Evolutionary conservation across 2,329 filamentous ascomycete genomes (phyloP).

Genomic region (Alternaria angustiovoidea): DNA sequence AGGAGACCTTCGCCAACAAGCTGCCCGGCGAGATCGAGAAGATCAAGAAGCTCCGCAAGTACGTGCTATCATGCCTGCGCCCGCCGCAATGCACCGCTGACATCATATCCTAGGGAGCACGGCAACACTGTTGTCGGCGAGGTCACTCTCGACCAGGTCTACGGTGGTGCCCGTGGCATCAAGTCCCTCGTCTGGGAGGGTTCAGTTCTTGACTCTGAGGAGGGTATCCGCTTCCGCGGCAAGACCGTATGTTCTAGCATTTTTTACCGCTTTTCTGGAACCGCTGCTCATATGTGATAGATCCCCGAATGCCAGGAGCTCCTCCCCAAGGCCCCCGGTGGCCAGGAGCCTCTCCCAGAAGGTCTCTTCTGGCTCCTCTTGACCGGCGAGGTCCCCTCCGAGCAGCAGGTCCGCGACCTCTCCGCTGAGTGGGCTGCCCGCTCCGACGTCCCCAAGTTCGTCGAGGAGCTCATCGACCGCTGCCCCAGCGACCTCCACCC

Average conservation of each 20-base stretch:
- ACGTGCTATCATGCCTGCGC: slow-evolving; percentile 40
- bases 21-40: slow-evolving; percentile 97
- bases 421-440: slow-evolving; percentile 99
- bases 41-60: slow-evolving; percentile 99
- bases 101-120: slow-evolving; percentile 72
- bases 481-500: slow-evolving; percentile 98
- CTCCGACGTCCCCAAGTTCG: slow-evolving; percentile 95
- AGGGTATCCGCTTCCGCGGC: slow-evolving; percentile 99
- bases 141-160: slow-evolving; percentile 99
- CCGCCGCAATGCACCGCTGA: slow-evolving; percentile 32
- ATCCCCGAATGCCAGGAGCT: slow-evolving; percentile 98
- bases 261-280: slow-evolving; percentile 2
- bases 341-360: slow-evolving; percentile 96
- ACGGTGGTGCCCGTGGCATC: slow-evolving; percentile 98
- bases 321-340: slow-evolving; percentile 95
- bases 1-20: slow-evolving; percentile 97
- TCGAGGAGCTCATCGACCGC: slow-evolving; percentile 99
- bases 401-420: slow-evolving; percentile 98
- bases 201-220: slow-evolving; percentile 96
- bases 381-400: slow-evolving; percentile 95
- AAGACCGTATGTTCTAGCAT: slow-evolving; percentile 72
- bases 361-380: slow-evolving; percentile 99
- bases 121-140: slow-evolving; percentile 95
- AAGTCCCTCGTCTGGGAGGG: slow-evolving; percentile 97
- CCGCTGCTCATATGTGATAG: slow-evolving; percentile 48